Base-by-base conservation (phyloP, 2,329 filamentous ascomycete genomes). In the Penicillium thymicola region DNA sequence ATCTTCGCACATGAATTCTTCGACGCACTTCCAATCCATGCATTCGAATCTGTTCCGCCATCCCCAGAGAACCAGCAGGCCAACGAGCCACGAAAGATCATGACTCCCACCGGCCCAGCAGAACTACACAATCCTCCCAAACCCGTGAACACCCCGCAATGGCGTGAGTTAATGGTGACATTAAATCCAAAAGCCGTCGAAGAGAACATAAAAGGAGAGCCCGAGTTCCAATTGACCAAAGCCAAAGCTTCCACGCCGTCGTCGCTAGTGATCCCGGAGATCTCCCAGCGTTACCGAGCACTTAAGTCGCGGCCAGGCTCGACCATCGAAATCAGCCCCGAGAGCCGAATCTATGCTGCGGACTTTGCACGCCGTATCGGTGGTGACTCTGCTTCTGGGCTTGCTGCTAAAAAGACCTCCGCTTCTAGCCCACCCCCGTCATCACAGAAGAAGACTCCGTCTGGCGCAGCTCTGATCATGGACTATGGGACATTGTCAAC, bases 1-100 rank as follows among this genome's bases (percentile, higher is more conserved):
- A 96, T 99, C 59, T 85, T 97, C 47, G 94, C 94, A 5, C 94
- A 99, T 72, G 94, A 99, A 72, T 97, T 99, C 80, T 99, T 99
- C 77, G 94, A 99, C 66, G 94, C 94, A 2, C 86, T 99, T 0
- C 94, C 94, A 34, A 97, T 99, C 65, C 92, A 99, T 73, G 87
- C 90, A 59, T 99, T 99, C 72, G 89, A 97, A 73, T 88, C 90
- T 14, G 82, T 93, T 49, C 72, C 81, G 43, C 77, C 78, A 61
- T 72, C 77, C 14, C 72, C 77, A 37, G 69, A 80, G 55, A 63
- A 75, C 65, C 59, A 67, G 44, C 34, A 46, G 9, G 30, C 57
- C 47, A 45, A 73, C 61, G 60, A 80, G 37, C 69, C 75, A 5
- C 72, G 80, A n/a, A 77, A 77, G 37, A 79, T 81, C 48, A 76